These are phyloP conservation scores for Boletus semigastroideus DNA, from an alignment of 1,284 basidiomycete species.

Conservation along the genomic window DNA sequence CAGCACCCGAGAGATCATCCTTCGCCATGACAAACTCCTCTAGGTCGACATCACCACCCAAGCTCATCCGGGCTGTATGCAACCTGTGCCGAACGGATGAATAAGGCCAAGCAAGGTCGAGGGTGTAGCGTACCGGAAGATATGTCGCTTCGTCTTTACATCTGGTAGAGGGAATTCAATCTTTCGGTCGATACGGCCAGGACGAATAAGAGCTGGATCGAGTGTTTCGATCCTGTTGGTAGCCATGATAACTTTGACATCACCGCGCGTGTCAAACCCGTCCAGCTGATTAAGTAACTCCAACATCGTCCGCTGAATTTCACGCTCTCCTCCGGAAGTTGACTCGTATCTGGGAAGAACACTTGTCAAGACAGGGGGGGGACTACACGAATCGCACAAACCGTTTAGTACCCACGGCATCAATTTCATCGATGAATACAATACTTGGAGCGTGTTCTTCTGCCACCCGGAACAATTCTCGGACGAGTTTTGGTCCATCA, in stretches of 20 bases:
- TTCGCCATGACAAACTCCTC: slow-evolving; percentile 97
- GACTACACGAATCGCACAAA: slow-evolving; percentile 38
- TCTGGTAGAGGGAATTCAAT: slow-evolving; percentile 96
- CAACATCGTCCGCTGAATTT: slow-evolving; percentile 99
- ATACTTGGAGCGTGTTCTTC: slow-evolving; percentile 99
- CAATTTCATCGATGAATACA: slow-evolving; percentile 99
- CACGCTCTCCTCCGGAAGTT: slow-evolving; percentile 95
- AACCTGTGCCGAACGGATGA: slow-evolving; percentile 48
- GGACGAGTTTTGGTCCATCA: slow-evolving; percentile 98
- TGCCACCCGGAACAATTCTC: slow-evolving; percentile 95
- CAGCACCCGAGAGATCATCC: slow-evolving; percentile 95
- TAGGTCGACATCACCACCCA: slow-evolving; percentile 89
- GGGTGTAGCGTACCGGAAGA: slow-evolving; percentile 73
- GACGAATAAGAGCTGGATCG: slow-evolving; percentile 96
- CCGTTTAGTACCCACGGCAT: slow-evolving; percentile 98
- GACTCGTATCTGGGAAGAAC: slow-evolving; percentile 77
- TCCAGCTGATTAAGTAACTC: slow-evolving; percentile 98
- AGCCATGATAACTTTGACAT: slow-evolving; percentile 97
- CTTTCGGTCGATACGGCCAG: slow-evolving; percentile 98
- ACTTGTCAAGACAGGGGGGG: not conserved
- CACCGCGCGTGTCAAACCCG: slow-evolving; percentile 98
- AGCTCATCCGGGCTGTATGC: slow-evolving; percentile 95
- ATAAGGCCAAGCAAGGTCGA: not conserved
- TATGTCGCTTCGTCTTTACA: slow-evolving; percentile 96
- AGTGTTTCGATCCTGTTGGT: slow-evolving; percentile 94